Evolutionary conservation across 768 basidiomycete genomes (phyloP), one percentile per base, ranked within the genome.

Genomic region (Leccinum rimulosum): DNA sequence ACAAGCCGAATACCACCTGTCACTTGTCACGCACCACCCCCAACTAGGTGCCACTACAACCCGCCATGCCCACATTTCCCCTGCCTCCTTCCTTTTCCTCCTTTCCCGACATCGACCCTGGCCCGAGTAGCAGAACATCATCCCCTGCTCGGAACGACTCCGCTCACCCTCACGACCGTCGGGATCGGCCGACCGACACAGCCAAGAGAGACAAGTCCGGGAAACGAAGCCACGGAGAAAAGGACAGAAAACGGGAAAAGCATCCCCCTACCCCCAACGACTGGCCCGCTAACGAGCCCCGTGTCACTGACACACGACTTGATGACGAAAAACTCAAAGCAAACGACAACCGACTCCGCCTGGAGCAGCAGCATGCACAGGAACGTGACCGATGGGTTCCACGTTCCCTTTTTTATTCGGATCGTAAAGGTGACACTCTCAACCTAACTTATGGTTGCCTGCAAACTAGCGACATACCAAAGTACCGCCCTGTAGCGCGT

Each of bases 391-490:
- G 65, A 62, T 70, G 67, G 65, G 65, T 68, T 45, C 69, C 68
- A 48, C 72, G 59, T 30, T 70, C 68, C 33, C 58, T 74, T 9
- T 91, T 82, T 72, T 89, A 81, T 68, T 84, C 83, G 12, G 89
- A 91, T 68, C 77, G 80, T 52, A 83, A 81, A 64, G 89, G 88
- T 3, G 90, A 92, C 69, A 61, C 72, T 48, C 73, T 85, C 55
- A 91, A 88, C 66, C 72, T 89, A 33, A 79, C 79, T 47, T 91
- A 88, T 64, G 89, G 88, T n/a, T 75, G 83, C 3, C 65, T 88
- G 33, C 78, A 89, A 66, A 68, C 80, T 30, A 79, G 85, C 15
- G 82, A 87, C 64, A 72, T 90, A 27, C 88, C 90, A 15, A 89
- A 81, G 69, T 88, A 90, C 68, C 78, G 76, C 60, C 66, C 83